Base-by-base conservation (phyloP, 371 early-diverging fungal species). In the Dentiscutata heterogama region DNA sequence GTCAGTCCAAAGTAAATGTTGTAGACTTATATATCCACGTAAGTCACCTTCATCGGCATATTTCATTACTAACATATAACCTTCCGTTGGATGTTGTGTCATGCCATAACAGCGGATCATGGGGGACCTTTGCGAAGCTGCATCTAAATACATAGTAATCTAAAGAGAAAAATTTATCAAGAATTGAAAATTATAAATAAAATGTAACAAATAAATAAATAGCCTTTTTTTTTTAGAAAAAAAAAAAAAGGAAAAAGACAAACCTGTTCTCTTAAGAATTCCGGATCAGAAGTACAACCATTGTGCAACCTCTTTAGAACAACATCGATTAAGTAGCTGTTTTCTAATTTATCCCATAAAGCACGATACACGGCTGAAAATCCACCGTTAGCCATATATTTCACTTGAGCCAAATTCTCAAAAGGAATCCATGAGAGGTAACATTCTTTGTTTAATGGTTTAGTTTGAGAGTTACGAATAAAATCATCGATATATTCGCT, bases 371-470 rank as follows among this genome's bases (percentile, higher is more conserved):
- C 80, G 3, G 68, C 51, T 11, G 67, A n/a, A 56, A 58, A 80
- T 6, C 80, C 80, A 35, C 80, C 80, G 18, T 71, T 80, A 0
- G 80, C 51, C 46, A 80, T 53, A 42, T 80, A 80, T 39, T 46
- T 56, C 25, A 60, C 11, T 20, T 70, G 25, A 16, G 31, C 22
- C 0, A 80, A 71, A 70, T 65, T 53, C 5, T 25, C 25, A 42
- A 16, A 80, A 46, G 80, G 80, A 42, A 80, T 80, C 64, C 64
- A 80, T 58, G 31, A 77, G 54, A 80, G 46, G 54, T 78, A 78
- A 61, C 11, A 18, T 20, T 22, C 50, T 4, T 63, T n/a, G 35
- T 50, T 61, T 14, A 10, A 14, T 16, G 71, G n/a, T 6, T n/a
- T 68, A 13, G 58, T 56, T 56, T 80, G 80, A 39, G 42, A 51